Base-by-base conservation (phyloP, 306 rosid genomes). In the Prunus mume region DNA sequence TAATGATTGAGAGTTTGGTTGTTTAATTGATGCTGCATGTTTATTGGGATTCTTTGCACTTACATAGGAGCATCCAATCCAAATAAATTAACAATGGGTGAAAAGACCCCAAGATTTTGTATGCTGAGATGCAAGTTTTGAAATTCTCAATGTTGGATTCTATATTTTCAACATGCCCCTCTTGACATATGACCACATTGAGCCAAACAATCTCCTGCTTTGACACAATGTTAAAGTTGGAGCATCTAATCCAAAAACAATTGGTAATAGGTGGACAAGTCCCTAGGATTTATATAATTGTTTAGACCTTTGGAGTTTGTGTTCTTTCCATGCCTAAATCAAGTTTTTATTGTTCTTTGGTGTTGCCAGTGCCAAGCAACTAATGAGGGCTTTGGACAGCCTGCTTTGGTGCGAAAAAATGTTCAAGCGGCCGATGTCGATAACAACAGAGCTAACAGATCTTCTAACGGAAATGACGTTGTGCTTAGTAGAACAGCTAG, bases 321-420 rank as follows among this genome's bases (percentile, higher is more conserved):
- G 1, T n/a, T 64, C 24, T 64, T 60, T 11, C 66, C 1, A n/a
- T 57, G 20, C 24, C 27, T 57, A 56, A 49, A 62, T 78, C 76
- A 49, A 72, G 56, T 47, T 41, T 75, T 60, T 78, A 28, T 15
- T 32, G 19, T 55, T 82, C 68, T 81, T 62, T 50, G 69, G 75
- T 71, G 63, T 77, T 85, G 76, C 71, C 74, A 88, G 91, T 65
- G 93, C 76, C 87, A 84, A 72, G 81, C 85, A 60, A 62, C 79
- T 63, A 57, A 62, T 47, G 85, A 68, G 76, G 83, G 86, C 41
- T 70, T 84, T 75, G 84, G 79, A 75, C 86, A 82, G 73, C 73
- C 91, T 50, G 71, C 85, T 38, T 58, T 78, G 85, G 80, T 70
- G 72, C 88, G 79, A 65, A 84, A 27, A 65, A 75, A 68, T 27